Evolutionary conservation across 768 basidiomycete species (phyloP), one percentile per base, ranked within the genome.

Genomic region (Lactifluus subvellereus): DNA sequence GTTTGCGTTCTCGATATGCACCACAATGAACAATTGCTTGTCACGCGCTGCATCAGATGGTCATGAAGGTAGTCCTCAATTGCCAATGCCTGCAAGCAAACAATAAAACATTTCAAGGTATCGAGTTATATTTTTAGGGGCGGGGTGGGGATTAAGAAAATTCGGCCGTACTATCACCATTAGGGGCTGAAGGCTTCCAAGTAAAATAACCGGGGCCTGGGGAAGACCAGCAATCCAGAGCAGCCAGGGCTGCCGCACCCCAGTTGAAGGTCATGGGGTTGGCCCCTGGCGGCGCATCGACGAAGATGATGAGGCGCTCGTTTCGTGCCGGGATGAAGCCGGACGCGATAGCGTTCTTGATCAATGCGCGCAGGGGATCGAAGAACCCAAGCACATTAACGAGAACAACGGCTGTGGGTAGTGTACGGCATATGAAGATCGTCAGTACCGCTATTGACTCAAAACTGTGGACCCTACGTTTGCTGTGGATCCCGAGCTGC

Each of bases 301-400:
- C 82, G 61, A 96, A 88, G 20, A 81, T 70, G 40, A 94, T 76
- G 38, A 98, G 78, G 13, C 74, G 69, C 60, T 84, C 80, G 70
- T 86, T 91, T 20, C 72, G 67, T 1, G 82, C 77, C 33, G 76
- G 73, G 73, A 98, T 94, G 75, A 91, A 96, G 3, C 90, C 91
- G 14, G 82, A 82, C 30, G 79, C 72, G 56, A 91, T 74, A 11
- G 86, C 85, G 53, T 78, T 82, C 61, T 82, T 75, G 69, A 98
- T 83, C 57, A 96, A 82, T 9, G 80, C 75, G 22, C 87, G 84
- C n/a, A 99, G 77, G 1, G 94, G 87, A 30, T 91, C 82, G 75
- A 84, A 99, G 77, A 88, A 97, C 0, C 81, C 81, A 33, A 83
- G 81, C 32, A 97, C 88, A 71, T 98, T 96, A n/a, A 97, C 71